Evolutionary conservation across 257 asterid species (phyloP), one percentile per base, ranked within the genome.

Genomic region (Lavandula angustifolia): DNA sequence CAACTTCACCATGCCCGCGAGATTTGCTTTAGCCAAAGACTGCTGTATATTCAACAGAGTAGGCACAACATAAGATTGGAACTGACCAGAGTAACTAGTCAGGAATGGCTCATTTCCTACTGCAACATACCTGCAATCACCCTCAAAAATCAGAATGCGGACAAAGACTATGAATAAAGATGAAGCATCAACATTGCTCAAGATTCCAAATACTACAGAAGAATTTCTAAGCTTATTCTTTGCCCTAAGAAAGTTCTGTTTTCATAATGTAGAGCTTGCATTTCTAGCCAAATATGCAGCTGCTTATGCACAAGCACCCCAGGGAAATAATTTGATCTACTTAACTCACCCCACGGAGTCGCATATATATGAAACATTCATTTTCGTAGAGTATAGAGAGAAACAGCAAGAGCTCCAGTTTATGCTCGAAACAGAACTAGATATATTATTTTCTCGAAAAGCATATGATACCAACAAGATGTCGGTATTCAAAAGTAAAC

Each of bases 101-200:
- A 92, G 89, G 76, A 92, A 92, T 35, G 98, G 98, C 68, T 92
- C 98, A 60, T 92, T 92, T 59, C 98, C 97, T 0, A 92, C 95
- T 2, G 97, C 98, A 69, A 92, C 80, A 18, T 84, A 89, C 84
- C 98, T 92, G 82, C n/a, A 62, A 71, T 44, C 62, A 43, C 49
- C 68, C 68, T 61, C 17, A 37, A 54, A 56, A 59, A 54, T 73
- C 69, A 79, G 66, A 43, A 43, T 31, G 64, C 12, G 54, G 43
- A 33, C 53, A 46, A 70, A 66, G n/a, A 49, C 17, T 54, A 8
- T 50, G 55, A 53, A 64, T 50, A 64, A 48, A 51, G 12, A 32
- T n/a, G 50, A 43, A 59, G 48, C 14, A 47, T 32, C 35, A 41
- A 44, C 8, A 10, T 46, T 43, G 33, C 32, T 34, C 18, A 37